Conservation (phyloP, 2,329 filamentous ascomycete genomes). For the Pyrenochaeta sp. region DNA sequence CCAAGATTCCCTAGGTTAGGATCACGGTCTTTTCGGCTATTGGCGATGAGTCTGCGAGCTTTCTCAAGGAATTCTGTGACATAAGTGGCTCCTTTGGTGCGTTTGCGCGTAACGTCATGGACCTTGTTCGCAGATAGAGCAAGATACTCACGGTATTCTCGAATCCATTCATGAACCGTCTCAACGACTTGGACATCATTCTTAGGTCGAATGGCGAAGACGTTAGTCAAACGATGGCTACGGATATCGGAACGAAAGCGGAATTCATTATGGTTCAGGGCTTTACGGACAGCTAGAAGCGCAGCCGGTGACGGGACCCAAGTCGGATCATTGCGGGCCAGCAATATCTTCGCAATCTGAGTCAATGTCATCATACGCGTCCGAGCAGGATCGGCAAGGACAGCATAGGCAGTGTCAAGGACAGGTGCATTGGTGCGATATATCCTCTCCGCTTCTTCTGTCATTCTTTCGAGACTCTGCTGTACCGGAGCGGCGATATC, state of each 20-base stretch:
- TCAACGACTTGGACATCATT: constrained; percentile 63
- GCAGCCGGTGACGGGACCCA: constrained; percentile 53
- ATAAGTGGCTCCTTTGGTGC: constrained; percentile 30
- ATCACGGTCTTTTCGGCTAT: constrained; percentile 51
- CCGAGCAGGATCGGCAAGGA: constrained; percentile 55
- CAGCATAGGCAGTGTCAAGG: constrained; percentile 60
- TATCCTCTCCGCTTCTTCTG: constrained; percentile 54
- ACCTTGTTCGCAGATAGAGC: constrained; percentile 32
- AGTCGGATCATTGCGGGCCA: constrained; percentile 30
- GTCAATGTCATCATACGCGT: constrained; percentile 58
- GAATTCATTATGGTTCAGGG: constrained; percentile 67
- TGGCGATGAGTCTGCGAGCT: constrained; percentile 48
- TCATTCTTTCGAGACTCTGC: constrained; percentile 54
- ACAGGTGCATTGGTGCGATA: constrained; percentile 57
- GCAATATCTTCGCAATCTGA: constrained; percentile 56
- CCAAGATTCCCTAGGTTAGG: constrained; percentile 46
- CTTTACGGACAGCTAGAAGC: constrained; percentile 75
- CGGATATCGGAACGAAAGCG: constrained; percentile 66
- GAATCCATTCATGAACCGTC: constrained; percentile 61
- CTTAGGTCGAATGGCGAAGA: constrained; percentile 70
- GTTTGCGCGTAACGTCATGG: not conserved
- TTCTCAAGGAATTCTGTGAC: constrained; percentile 54
- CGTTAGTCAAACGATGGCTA: constrained; percentile 61
- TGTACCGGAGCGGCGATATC: constrained; percentile 56
- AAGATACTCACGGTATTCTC: constrained; percentile 62